A percentile compares a stretch with the other conserved stretches of the same genome.
phyloP scores from a whole-genome alignment of 805 yeast genomes.

The Starmerella bombi region DNA sequence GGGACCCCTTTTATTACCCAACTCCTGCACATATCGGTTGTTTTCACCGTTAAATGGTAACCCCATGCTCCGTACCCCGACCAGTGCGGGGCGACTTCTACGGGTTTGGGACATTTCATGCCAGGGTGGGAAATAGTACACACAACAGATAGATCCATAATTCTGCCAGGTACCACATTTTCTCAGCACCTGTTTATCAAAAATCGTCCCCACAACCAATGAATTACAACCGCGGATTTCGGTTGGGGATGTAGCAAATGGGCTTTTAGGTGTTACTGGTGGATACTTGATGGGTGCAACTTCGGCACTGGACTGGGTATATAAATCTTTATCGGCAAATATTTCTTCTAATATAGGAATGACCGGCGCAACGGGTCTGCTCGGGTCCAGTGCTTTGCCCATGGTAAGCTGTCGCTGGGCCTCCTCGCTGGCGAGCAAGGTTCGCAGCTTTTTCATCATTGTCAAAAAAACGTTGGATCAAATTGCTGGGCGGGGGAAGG shows the following conservation, averaged over 20 bases:
- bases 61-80: constrained; percentile 8
- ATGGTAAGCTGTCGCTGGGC: constrained; percentile 13
- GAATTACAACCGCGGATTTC: constrained; percentile 11
- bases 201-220: constrained; percentile 5
- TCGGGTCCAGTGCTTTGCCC: constrained; percentile 12
- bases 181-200: background rate
- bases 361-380: constrained; percentile 3
- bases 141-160: background rate
- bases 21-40: background rate
- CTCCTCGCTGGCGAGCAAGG: constrained; percentile 5
- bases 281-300: background rate
- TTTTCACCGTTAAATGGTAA: constrained; percentile 13
- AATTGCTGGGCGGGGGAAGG: no score
- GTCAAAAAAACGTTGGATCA: no score
- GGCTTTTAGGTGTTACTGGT: constrained; percentile 11
- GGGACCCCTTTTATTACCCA: background rate
- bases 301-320: background rate
- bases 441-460: background rate
- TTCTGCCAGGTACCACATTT: constrained; percentile 2
- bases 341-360: constrained; percentile 13
- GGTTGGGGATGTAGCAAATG: constrained; percentile 2
- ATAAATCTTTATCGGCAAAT: constrained; percentile 13
- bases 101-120: constrained; percentile 20
- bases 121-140: constrained; percentile 21
- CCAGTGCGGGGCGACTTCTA: constrained; percentile 19